These are phyloP conservation scores for Dalechampia spathulata DNA, from an alignment of 441 rosid genomes.

Conservation along the genomic window DNA sequence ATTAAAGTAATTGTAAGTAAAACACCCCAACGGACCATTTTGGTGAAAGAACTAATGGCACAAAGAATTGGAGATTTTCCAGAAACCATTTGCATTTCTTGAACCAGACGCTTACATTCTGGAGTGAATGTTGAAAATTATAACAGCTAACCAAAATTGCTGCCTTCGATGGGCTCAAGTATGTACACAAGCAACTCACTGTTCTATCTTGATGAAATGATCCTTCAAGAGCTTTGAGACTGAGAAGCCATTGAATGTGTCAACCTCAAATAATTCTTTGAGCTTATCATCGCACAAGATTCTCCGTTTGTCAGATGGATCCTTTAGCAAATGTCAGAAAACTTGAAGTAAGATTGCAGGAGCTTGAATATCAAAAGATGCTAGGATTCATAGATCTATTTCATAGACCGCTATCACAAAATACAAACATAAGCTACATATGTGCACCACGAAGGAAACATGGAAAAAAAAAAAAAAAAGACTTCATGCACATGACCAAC, in stretches of 20 bases:
- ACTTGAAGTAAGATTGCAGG: not conserved
- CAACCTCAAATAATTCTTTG: slow-evolving; percentile 52
- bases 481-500: not conserved
- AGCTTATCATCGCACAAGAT: slow-evolving; percentile 34
- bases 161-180: slow-evolving; percentile 22
- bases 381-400: not conserved
- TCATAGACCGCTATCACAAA: not conserved
- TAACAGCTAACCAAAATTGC: slow-evolving; percentile 17
- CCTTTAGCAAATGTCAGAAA: slow-evolving; percentile 22
- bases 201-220: slow-evolving; percentile 44
- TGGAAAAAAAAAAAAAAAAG: not conserved
- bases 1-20: no score
- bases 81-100: slow-evolving; percentile 8
- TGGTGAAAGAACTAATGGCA: not conserved
- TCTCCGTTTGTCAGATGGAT: slow-evolving; percentile 36
- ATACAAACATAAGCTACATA: not conserved
- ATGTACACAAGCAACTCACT: slow-evolving; percentile 26
- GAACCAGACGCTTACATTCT: slow-evolving; percentile 6
- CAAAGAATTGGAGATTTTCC: not conserved
- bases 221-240: slow-evolving; percentile 39
- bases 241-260: slow-evolving; percentile 34
- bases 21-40: no score
- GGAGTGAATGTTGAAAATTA: slow-evolving; percentile 1
- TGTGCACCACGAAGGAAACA: not conserved
- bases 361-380: not conserved